phyloP scores from a whole-genome alignment of 2,329 filamentous ascomycete species.

The Cercospora sp. region DNA sequence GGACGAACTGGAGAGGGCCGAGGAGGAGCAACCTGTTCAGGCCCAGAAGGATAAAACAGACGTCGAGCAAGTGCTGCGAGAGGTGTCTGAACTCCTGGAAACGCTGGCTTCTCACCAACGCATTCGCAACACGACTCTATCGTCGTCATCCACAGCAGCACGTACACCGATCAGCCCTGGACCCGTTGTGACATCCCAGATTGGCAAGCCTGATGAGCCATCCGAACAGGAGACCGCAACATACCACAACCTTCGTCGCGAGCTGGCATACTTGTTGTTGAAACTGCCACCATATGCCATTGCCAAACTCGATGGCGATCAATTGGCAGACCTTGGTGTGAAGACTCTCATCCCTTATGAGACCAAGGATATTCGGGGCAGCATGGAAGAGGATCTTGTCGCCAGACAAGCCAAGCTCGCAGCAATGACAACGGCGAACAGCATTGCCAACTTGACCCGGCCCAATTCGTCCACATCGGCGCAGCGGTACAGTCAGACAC shows the following conservation, averaged over 20 bases:
- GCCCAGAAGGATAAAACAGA: conserved; percentile 38
- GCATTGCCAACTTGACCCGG: conserved; percentile 34
- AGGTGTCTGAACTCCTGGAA: conserved; percentile 74
- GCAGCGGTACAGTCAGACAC: conserved; percentile 38
- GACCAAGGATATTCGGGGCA: conserved; percentile 70
- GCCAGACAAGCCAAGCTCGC: conserved; percentile 45
- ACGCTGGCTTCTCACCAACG: conserved; percentile 76
- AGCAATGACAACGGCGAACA: conserved; percentile 37
- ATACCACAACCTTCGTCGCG: conserved; percentile 74
- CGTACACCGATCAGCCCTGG: conserved; percentile 57
- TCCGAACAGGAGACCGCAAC: conserved; percentile 58
- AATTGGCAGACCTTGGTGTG: conserved; percentile 78
- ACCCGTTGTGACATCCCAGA: conserved; percentile 56
- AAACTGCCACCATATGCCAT: conserved; percentile 81
- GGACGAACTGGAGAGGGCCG: conserved; percentile 33
- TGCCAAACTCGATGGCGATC: conserved; percentile 80
- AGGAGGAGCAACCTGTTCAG: conserved; percentile 28
- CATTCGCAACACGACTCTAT: conserved; percentile 70
- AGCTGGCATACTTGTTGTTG: conserved; percentile 71
- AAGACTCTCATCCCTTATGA: conserved; percentile 75
- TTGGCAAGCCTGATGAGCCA: conserved; percentile 64
- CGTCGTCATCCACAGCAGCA: conserved; percentile 43
- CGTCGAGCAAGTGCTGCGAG: conserved; percentile 58
- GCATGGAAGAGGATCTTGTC: conserved; percentile 78
- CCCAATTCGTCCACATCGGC: conserved; percentile 31